Percentiles rank a stretch among this genome's conserved stretches.
Evolutionary conservation across 352 stramenopile genomes (phyloP).

Genomic region (Phytophthora colocasiae): DNA sequence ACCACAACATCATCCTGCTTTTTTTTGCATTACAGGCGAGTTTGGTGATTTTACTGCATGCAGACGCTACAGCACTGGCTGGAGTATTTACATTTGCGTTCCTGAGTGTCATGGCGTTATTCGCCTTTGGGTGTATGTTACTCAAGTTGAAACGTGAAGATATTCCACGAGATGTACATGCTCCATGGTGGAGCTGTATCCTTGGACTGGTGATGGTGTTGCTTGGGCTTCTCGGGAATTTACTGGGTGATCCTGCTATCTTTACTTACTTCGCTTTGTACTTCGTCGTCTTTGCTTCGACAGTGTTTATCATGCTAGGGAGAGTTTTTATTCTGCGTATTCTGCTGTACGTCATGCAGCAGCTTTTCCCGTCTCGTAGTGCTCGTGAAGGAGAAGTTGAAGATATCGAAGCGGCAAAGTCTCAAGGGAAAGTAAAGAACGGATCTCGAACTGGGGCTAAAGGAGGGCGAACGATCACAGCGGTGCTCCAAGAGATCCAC

Average conservation of each 20-base stretch:
- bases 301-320: constrained; percentile 87
- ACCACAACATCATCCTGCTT: constrained; percentile 85
- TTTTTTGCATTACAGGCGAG: constrained; percentile 80
- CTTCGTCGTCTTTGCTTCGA: constrained; percentile 67
- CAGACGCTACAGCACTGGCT: constrained; percentile 82
- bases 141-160: constrained; percentile 93
- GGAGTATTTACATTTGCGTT: constrained; percentile 95
- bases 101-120: constrained; percentile 92
- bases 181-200: constrained; percentile 85
- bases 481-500: constrained; percentile 71
- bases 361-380: constrained; percentile 60
- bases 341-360: constrained; percentile 70
- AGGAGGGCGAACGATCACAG: constrained; percentile 72
- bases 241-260: constrained; percentile 75
- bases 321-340: constrained; percentile 80
- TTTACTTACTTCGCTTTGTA: constrained; percentile 89
- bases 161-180: constrained; percentile 89
- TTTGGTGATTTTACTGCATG: constrained; percentile 81
- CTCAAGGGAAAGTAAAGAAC: constrained; percentile 29
- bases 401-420: constrained; percentile 30
- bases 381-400: constrained; percentile 30
- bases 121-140: constrained; percentile 91
- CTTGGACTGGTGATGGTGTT: constrained; percentile 80
- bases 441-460: constrained; percentile 58
- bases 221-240: constrained; percentile 65